A percentile compares a stretch with the other conserved stretches of the same genome.
phyloP scores from a whole-genome alignment of 129 eudicot genomes.

The Oenanthe sinensis region DNA sequence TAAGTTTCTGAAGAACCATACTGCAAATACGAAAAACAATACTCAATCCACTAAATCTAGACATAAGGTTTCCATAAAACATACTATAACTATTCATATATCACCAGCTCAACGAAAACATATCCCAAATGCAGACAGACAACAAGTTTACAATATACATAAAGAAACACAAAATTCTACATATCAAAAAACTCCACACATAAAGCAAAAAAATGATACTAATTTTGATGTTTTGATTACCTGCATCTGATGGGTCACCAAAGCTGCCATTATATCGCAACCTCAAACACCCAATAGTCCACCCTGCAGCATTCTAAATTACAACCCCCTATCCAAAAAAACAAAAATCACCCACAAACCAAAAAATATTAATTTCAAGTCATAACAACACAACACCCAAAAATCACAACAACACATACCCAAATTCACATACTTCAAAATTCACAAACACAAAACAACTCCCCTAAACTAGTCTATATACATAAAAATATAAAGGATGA shows the following conservation, averaged over 20 bases:
- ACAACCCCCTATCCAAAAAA: not conserved
- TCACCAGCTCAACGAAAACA: not conserved
- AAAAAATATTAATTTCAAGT: not conserved
- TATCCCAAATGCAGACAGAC: not conserved
- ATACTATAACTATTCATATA: not conserved
- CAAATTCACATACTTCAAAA: not conserved
- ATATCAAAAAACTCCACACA: not conserved
- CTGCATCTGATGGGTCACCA: conserved; percentile 61
- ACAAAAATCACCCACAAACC: not conserved
- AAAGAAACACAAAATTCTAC: not conserved
- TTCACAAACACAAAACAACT: not conserved
- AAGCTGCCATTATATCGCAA: conserved; percentile 49
- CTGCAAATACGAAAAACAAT: not conserved
- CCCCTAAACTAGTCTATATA: not conserved
- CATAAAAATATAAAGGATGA: not conserved
- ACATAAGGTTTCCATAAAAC: not conserved
- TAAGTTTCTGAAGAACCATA: not conserved
- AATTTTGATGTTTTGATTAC: conserved; percentile 15
- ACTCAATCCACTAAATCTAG: not conserved
- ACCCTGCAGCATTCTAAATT: conserved; percentile 27
- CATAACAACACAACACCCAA: not conserved
- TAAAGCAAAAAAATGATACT: not conserved
- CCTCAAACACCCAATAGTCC: conserved; percentile 28
- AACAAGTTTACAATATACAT: not conserved
- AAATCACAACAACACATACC: not conserved